A percentile compares a stretch with the other conserved stretches of the same genome.
Conservation (phyloP, 208 protist genomes). For the Trypanosoma vivax region DNA sequence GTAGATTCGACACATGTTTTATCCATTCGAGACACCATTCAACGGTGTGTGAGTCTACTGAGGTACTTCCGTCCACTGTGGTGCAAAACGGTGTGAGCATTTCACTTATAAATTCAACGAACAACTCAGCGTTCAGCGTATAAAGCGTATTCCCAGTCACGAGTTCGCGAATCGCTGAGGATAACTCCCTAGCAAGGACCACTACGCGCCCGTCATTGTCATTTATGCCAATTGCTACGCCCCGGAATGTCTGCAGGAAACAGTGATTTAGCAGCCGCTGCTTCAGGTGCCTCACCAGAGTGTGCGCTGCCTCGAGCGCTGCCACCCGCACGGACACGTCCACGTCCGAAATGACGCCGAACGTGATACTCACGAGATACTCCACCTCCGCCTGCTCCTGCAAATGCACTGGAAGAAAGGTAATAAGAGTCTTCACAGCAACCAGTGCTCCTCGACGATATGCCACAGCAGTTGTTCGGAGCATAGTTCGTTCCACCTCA, state of each 20-base stretch:
- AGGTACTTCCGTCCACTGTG: not conserved
- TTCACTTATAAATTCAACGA: conserved; percentile 39
- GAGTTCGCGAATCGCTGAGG: conserved; percentile 41
- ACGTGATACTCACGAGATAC: conserved; percentile 27
- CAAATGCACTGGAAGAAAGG: conserved; percentile 23
- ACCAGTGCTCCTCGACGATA: conserved; percentile 57
- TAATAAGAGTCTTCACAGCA: conserved; percentile 34
- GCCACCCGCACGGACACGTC: conserved; percentile 60
- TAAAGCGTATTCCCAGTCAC: conserved; percentile 29
- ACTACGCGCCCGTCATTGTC: conserved; percentile 53
- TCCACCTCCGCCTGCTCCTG: conserved; percentile 20
- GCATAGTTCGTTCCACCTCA: conserved; percentile 29
- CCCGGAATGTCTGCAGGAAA: conserved; percentile 50
- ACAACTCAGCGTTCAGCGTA: conserved; percentile 26
- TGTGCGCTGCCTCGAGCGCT: conserved; percentile 59
- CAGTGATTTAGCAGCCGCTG: conserved; percentile 27
- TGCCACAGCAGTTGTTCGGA: conserved; percentile 31
- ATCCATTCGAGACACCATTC: conserved; percentile 62
- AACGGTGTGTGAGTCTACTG: conserved; percentile 16
- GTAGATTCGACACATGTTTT: conserved; percentile 40
- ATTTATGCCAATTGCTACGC: conserved; percentile 38
- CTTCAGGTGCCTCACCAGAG: conserved; percentile 36
- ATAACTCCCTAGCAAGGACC: conserved; percentile 53
- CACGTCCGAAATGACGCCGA: conserved; percentile 37
- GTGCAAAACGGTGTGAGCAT: conserved; percentile 27